A percentile compares a stretch with the other conserved stretches of the same genome.
phyloP scores from a whole-genome alignment of 1,139 yeast genomes.

The Diutina sp. region DNA sequence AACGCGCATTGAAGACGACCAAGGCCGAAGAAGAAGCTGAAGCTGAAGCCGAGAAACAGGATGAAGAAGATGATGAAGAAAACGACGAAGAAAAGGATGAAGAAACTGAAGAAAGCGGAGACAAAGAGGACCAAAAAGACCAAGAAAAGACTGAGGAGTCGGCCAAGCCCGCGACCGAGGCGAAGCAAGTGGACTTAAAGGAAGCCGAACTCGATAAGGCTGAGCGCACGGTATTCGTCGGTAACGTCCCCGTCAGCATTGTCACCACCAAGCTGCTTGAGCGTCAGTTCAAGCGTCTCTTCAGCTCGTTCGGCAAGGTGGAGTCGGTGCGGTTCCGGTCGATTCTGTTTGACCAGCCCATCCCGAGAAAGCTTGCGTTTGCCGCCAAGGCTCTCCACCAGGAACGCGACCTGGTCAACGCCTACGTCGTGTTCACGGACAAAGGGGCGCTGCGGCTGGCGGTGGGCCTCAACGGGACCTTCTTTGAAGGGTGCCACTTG shows the following conservation, averaged over 20 bases:
- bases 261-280: constrained; percentile 50
- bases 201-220: constrained; percentile 73
- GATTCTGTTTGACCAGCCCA: constrained; percentile 74
- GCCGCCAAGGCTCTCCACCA: constrained; percentile 70
- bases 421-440: constrained; percentile 67
- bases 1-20: constrained; percentile 4
- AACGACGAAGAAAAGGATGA: constrained; percentile 6
- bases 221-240: constrained; percentile 79
- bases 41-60: constrained; percentile 10
- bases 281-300: constrained; percentile 52
- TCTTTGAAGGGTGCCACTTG: constrained; percentile 62
- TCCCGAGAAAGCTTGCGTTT: constrained; percentile 89
- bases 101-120: constrained; percentile 3
- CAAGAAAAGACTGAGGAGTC: constrained; percentile 5
- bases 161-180: constrained; percentile 10
- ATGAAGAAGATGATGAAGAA: constrained; percentile 11
- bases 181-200: constrained; percentile 36
- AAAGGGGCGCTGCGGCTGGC: constrained; percentile 41
- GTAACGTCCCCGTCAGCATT: constrained; percentile 54
- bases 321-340: constrained; percentile 83
- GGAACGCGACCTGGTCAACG: constrained; percentile 70
- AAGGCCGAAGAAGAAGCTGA: constrained; percentile 8
- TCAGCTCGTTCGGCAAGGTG: constrained; percentile 45
- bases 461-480: constrained; percentile 49
- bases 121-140: constrained; percentile 5